A percentile compares a stretch with the other conserved stretches of the same genome.
Conservation (phyloP, 2,329 filamentous ascomycete species). For the Aspergillus calidoustus region DNA sequence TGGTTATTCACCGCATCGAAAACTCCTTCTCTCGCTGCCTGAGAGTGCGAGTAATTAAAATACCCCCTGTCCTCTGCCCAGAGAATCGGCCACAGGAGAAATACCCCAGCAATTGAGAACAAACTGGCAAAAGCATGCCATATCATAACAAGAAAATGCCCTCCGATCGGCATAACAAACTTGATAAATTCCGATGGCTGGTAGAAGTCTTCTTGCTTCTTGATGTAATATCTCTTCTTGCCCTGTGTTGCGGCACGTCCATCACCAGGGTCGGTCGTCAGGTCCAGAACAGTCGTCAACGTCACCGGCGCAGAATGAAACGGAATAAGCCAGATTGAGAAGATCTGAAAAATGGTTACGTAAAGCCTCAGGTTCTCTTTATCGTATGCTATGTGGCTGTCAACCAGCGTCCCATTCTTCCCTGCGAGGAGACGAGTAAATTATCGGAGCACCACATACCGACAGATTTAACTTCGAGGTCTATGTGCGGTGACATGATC, state of each 20-base stretch:
- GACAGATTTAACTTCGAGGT: conserved; percentile 66
- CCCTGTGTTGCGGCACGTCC: conserved; percentile 21
- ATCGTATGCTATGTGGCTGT: conserved; percentile 66
- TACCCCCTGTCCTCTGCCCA: conserved; percentile 52
- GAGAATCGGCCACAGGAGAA: conserved; percentile 56
- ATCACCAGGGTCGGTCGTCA: conserved; percentile 54
- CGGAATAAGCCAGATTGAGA: conserved; percentile 77
- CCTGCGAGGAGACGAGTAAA: background rate
- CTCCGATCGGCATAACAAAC: conserved; percentile 69
- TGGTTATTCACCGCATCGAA: conserved; percentile 30
- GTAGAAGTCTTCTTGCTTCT: conserved; percentile 79
- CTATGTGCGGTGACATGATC: conserved; percentile 75
- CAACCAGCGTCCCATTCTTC: conserved; percentile 3
- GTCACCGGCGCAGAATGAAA: conserved; percentile 71
- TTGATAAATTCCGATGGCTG: conserved; percentile 75
- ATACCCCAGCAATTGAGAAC: conserved; percentile 65
- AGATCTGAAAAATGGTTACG: conserved; percentile 73
- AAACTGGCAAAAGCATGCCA: conserved; percentile 70
- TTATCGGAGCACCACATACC: conserved; percentile 42
- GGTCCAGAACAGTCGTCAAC: conserved; percentile 69
- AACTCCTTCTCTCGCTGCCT: conserved; percentile 29
- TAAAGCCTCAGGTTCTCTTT: conserved; percentile 69
- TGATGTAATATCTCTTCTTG: conserved; percentile 68
- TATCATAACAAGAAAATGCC: conserved; percentile 58
- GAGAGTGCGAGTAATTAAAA: conserved; percentile 23